Evolutionary conservation across 176 grass and related monocot species (phyloP), one percentile per base, ranked within the genome.

Genomic region (Bonia amplexicaulis): DNA sequence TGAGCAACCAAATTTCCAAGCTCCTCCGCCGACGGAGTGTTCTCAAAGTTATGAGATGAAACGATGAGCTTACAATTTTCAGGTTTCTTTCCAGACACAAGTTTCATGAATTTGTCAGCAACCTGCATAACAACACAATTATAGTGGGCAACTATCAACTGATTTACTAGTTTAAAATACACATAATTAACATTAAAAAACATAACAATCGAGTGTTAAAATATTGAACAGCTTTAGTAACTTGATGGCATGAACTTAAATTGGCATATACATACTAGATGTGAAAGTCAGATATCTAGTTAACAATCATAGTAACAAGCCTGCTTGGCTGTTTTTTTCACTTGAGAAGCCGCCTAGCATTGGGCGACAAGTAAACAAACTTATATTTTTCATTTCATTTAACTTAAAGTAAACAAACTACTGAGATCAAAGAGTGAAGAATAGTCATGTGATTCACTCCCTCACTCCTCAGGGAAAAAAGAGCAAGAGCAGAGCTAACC

Each of bases 1-100:
- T 87, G 89, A 29, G 91, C 86, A n/a, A 90, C 71, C 83, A 99
- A 80, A 76, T 70, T 80, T 46, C 71, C 84, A 74, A 99, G 88
- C 69, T 92, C 96, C 79, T 94, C 86, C 44, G 82, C 55, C 2
- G 93, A 96, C 52, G 96, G 96, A 62, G 96, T 99, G 17, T 54
- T 91, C 73, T 99, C 87, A 44, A 65, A 99, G 81, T 99, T 99
- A 87, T 99, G 96, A 68, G 93, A 93, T 73, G 96, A 98, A 85
- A 98, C 86, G 13, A 98, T 89, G 51, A 98, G 91, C 83, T 96
- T 96, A 79, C 94, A 92, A 7, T 81, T 99, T 64, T 96, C 87
- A 72, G 93, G 90, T 70, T 96, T 99, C 91, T 82, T 92, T 70
- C 80, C 96, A 45, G 89, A 92, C 66, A 99, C 81, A 66, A 91